Evolutionary conservation across 306 rosid species (phyloP), one percentile per base, ranked within the genome.

Genomic region (Purshia tridentata): DNA sequence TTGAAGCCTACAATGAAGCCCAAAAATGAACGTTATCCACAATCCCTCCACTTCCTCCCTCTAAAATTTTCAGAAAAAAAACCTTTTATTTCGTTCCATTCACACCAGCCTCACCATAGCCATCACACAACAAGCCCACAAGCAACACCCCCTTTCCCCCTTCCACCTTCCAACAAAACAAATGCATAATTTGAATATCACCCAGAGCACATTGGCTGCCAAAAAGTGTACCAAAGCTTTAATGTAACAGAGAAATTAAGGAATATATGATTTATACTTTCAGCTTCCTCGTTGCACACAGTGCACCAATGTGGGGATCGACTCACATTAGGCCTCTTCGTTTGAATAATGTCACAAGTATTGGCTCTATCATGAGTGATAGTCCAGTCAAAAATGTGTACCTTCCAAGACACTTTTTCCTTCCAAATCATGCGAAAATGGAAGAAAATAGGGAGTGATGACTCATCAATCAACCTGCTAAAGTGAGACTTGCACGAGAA

Each of bases 351-450:
- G 72, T 59, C 12, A 37, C 48, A n/a, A n/a, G 35, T 50, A 69
- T 50, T 37, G 14, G 50, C 62, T 41, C 74, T 58, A 70, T 14
- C 49, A 40, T 70, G 52, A 70, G 39, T 10, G 52, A 54, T 70
- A 54, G 10, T 69, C 37, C 35, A 37, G 49, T 14, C 35, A 16
- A 14, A n/a, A 5, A 62, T 8, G n/a, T 40, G 13, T 40, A 40
- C 23, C 48, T 40, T 41, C 8, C 67, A n/a, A 40, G 67, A 46
- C 37, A 39, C 46, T 61, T 39, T 37, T 7, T 47, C 47, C 39
- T 61, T 13, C 23, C 2, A 61, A 39, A 37, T 40, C 6, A 37
- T 37, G 20, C 14, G 11, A 59, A 29, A 2, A 59, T 3, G 18
- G 58, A 49, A 29, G 23, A 66, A 66, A 66, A 8, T 15, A 22